Base-by-base conservation (phyloP, 2,329 filamentous ascomycete species). In the Acrodontium crateriforme region DNA sequence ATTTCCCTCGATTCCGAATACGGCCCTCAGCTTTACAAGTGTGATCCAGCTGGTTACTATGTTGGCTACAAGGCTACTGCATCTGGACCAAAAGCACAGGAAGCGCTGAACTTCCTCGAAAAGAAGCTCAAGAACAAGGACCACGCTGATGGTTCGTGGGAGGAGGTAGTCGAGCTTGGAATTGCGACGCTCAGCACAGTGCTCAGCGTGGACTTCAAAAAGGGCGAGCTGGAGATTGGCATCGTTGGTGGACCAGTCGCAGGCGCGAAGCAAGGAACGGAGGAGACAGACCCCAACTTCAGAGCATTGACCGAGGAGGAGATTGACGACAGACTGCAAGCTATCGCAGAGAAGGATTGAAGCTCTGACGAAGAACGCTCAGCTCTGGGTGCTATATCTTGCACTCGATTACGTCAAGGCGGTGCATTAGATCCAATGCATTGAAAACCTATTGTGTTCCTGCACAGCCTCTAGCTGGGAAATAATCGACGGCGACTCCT, bases 41-140 rank as follows among this genome's bases (percentile, higher is more conserved):
- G 85, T 55, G 89, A 98, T 53, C 89, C 89, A 26, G 89, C 89
- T 32, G 89, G 89, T 35, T 98, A 98, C 67, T 95, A 89, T 55
- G 84, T 87, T 31, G 89, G 89, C 42, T 98, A 95, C 75, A 95
- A 95, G 67, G 89, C 83, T 43, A 95, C 89, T 25, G 83, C 89
- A 29, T 91, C 89, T 6, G 89, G 89, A 5, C 89, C 89, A 30
- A 98, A 98, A 66, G 87, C 94, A 58, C 89, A 98, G 58, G 89
- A 98, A 68, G 89, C 89, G 38, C 73, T 95, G 54, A 98, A 98
- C 61, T 84, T 92, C 58, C 69, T 98, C 34, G 89, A 98, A 72
- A 95, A 95, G 77, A 95, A 95, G 71, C 74, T 98, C 58, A 93
- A 94, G 67, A 94, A 93, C 75, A 94, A 94, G 74, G 85, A 95